Percentiles rank a stretch among this genome's conserved stretches.
These are phyloP conservation scores for Keithomyces neogunnii DNA, from an alignment of 2,329 filamentous ascomycete genomes.

Conservation along the genomic window DNA sequence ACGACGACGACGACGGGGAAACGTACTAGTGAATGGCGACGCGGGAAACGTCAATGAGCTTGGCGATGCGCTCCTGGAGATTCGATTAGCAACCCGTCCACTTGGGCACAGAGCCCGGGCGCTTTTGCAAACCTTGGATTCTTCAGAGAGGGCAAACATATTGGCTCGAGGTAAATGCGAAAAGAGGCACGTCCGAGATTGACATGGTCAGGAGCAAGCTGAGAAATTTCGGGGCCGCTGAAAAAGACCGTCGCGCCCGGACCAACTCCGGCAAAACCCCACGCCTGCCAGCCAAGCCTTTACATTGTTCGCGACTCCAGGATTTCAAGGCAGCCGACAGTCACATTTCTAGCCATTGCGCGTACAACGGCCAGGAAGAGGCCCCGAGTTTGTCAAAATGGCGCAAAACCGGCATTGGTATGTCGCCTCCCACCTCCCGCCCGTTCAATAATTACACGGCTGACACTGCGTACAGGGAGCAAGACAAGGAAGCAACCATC, in stretches of 20 bases:
- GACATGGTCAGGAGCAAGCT: no score
- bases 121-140: conserved; percentile 68
- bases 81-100: neutral
- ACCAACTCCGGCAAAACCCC: conserved; percentile 20
- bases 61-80: conserved; percentile 85
- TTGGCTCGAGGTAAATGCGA: conserved; percentile 17
- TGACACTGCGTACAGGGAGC: conserved; percentile 55
- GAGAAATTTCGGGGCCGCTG: conserved; percentile 5
- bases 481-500: conserved; percentile 96
- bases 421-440: conserved; percentile 11
- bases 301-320: conserved; percentile 1
- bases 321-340: no score
- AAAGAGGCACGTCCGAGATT: no score
- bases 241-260: conserved; percentile 11
- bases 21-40: conserved; percentile 92
- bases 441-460: neutral
- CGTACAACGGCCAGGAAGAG: neutral
- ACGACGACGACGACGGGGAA: neutral
- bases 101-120: no score
- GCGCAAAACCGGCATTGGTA: conserved; percentile 69
- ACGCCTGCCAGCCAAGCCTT: conserved; percentile 1
- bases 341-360: no score
- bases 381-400: conserved; percentile 37
- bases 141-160: conserved; percentile 75
- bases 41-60: conserved; percentile 89